A percentile compares a stretch with the other conserved stretches of the same genome.
These are phyloP conservation scores for Physcia stellaris DNA, from an alignment of 495 filamentous ascomycete species.

Conservation along the genomic window DNA sequence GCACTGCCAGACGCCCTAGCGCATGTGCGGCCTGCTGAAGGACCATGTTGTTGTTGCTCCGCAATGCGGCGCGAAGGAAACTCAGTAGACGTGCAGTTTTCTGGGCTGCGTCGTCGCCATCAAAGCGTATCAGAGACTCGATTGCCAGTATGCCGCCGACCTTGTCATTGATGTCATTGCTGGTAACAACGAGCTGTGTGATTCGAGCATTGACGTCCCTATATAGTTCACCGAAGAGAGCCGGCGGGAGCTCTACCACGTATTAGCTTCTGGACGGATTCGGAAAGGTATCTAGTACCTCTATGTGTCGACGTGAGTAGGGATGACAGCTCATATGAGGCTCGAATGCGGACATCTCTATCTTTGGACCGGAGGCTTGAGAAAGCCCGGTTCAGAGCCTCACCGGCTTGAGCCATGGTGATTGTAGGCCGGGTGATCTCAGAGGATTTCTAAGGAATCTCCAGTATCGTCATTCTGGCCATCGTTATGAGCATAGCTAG, in stretches of 20 bases:
- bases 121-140: constrained; percentile 85
- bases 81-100: constrained; percentile 89
- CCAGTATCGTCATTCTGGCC: no score
- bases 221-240: constrained; percentile 69
- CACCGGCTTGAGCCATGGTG: no score
- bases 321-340: constrained; percentile 38
- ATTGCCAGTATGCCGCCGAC: constrained; percentile 87
- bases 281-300: constrained; percentile 21
- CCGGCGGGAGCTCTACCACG: constrained; percentile 55
- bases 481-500: no score
- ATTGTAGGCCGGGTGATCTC: no score
- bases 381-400: constrained; percentile 23
- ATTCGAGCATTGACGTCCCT: constrained; percentile 64
- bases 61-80: constrained; percentile 73
- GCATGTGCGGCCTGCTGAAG: constrained; percentile 80
- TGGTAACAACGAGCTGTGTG: constrained; percentile 57
- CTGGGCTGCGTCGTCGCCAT: constrained; percentile 82
- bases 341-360: constrained; percentile 34
- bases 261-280: not conserved
- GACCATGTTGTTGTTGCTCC: constrained; percentile 75
- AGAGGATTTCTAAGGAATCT: no score
- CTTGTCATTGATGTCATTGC: constrained; percentile 71
- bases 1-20: constrained; percentile 76
- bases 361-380: constrained; percentile 39
- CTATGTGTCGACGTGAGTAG: constrained; percentile 35